Percentiles rank a stretch among this genome's conserved stretches.
Conservation (phyloP, 805 yeast species). For the Pichia nanzhaoensis region DNA sequence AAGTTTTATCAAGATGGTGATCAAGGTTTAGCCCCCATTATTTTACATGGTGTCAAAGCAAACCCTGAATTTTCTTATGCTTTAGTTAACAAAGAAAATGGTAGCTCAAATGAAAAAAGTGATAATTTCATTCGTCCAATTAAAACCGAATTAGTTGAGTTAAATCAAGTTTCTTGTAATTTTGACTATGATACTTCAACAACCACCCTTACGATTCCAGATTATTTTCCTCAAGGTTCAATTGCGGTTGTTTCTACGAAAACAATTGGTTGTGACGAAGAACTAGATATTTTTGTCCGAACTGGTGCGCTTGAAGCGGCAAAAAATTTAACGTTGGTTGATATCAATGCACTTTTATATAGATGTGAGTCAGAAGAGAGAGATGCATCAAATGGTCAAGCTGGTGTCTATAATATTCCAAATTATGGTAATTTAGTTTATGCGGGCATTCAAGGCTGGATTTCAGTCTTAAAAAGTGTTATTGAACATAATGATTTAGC, state of each 20-base stretch:
- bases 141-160: conserved; percentile 52
- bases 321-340: conserved; percentile 49
- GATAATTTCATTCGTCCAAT: conserved; percentile 44
- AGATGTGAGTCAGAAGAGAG: conserved; percentile 83
- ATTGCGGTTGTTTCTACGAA: conserved; percentile 75
- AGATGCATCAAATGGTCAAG: conserved; percentile 64
- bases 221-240: conserved; percentile 79
- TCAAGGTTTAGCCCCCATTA: conserved; percentile 53
- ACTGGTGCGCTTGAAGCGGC: conserved; percentile 76
- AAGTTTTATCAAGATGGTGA: conserved; percentile 50
- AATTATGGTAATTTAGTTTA: conserved; percentile 65
- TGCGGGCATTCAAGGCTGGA: conserved; percentile 95
- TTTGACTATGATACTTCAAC: conserved; percentile 36
- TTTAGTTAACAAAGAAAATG: conserved; percentile 34
- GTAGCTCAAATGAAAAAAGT: neutral
- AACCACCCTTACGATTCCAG: conserved; percentile 53
- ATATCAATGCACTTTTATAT: conserved; percentile 69
- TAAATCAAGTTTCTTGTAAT: conserved; percentile 44
- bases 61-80: conserved; percentile 52
- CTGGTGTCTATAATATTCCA: conserved; percentile 74
- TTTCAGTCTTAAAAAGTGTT: conserved; percentile 54
- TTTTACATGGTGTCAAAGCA: conserved; percentile 54
- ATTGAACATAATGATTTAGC: conserved; percentile 70
- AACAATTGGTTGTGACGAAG: conserved; percentile 57
- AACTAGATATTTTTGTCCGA: conserved; percentile 60